Percentiles rank a stretch among this genome's conserved stretches.
These are phyloP conservation scores for Fusarium veterinarium DNA, from an alignment of 2,329 filamentous ascomycete genomes.

Conservation along the genomic window DNA sequence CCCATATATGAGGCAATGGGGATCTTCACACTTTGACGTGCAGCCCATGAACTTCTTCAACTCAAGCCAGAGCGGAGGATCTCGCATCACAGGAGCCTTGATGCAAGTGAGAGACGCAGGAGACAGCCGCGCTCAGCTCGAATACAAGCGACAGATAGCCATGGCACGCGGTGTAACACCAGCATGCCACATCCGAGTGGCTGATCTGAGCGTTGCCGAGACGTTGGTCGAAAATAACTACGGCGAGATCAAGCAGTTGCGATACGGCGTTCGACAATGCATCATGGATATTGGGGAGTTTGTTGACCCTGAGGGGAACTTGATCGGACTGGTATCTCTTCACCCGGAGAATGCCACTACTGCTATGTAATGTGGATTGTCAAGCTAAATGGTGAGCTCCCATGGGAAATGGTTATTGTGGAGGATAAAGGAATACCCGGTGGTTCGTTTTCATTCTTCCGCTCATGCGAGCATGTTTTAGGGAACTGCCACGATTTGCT, in stretches of 20 bases:
- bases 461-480: constrained; percentile 16
- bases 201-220: constrained; percentile 39
- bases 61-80: constrained; percentile 15
- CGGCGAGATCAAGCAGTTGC: constrained; percentile 38
- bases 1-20: constrained; percentile 32
- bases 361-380: constrained; percentile 9
- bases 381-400: background rate
- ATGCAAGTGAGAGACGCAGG: constrained; percentile 26
- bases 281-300: constrained; percentile 45
- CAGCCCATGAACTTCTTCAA: constrained; percentile 44
- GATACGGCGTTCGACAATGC: constrained; percentile 40
- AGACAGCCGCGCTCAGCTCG: constrained; percentile 24
- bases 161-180: constrained; percentile 27
- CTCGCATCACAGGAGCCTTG: constrained; percentile 36
- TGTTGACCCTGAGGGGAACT: constrained; percentile 43
- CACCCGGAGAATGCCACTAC: constrained; percentile 38
- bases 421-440: constrained; percentile 44
- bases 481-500: background rate
- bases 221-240: constrained; percentile 36
- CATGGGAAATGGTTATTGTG: background rate
- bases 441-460: constrained; percentile 16
- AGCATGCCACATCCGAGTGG: constrained; percentile 40
- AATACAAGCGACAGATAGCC: constrained; percentile 27
- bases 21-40: constrained; percentile 39
- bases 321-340: constrained; percentile 41